Evolutionary conservation across 2,329 filamentous ascomycete genomes (phyloP), one percentile per base, ranked within the genome.

Genomic region (Epichloe scottii): DNA sequence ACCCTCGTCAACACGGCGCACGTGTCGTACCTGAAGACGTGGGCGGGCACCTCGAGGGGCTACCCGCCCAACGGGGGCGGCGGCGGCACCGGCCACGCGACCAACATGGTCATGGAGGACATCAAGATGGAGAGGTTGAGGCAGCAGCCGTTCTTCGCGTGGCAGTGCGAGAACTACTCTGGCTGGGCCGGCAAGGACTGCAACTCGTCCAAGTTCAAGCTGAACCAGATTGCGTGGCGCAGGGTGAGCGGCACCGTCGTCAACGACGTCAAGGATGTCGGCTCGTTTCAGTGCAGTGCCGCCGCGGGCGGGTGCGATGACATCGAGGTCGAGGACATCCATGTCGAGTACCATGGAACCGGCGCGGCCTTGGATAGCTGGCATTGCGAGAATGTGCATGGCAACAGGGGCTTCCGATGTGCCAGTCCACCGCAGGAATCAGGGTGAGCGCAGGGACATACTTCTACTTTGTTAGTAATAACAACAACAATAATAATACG

Each of bases 1-100:
- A 66, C 64, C 2, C 70, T 71, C 48, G 56, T 67, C 46, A 67
- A 73, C 52, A 77, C 72, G 4, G 57, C 68, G 1, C 71, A 77
- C 54, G 72, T 68, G 1, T 68, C 67, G n/a, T 77, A 78, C 55
- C 60, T 81, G 53, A 81, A 82, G 65, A 81, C 77, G 0, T 82
- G 78, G 78, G 76, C 75, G 0, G 76, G 74, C 17, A 62, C 72
- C 10, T 68, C 68, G 37, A 67, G 68, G 30, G 73, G 75, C 17
- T 74, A 71, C 48, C 75, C 75, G 1, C 77, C 77, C 1, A 81
- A 82, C 55, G 77, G 78, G 15, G 78, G 77, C 2, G 77, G 77
- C 11, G 78, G 75, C 15, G 78, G 78, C 3, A 58, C 73, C 0
- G 77, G 77, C 10, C 68, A 57, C 42, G 64, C 62, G 3, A 51